phyloP scores from a whole-genome alignment of 805 yeast genomes.

The Myxozyma melibiosi region DNA sequence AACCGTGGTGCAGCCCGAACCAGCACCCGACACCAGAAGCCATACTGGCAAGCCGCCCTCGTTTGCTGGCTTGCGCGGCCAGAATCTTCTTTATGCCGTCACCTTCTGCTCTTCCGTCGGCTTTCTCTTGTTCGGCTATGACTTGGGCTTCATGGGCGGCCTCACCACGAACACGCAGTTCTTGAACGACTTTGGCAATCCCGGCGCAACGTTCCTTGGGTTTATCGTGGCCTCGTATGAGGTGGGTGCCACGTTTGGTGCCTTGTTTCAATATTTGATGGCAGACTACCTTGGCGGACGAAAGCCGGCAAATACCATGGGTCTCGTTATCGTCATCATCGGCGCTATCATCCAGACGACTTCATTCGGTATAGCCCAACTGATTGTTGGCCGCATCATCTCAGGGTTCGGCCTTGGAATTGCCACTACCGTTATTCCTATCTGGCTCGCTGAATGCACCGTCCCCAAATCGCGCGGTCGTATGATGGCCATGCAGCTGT shows the following conservation, averaged over 20 bases:
- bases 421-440: slow-evolving; percentile 54
- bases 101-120: slow-evolving; percentile 23
- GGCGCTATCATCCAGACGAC: slow-evolving; percentile 71
- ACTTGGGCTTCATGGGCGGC: slow-evolving; percentile 80
- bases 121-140: slow-evolving; percentile 62
- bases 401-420: slow-evolving; percentile 62
- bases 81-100: slow-evolving; percentile 22
- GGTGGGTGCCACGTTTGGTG: slow-evolving; percentile 71
- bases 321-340: slow-evolving; percentile 54
- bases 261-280: slow-evolving; percentile 56
- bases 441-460: slow-evolving; percentile 73
- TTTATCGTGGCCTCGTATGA: slow-evolving; percentile 51
- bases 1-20: not conserved
- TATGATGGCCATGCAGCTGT: slow-evolving; percentile 68
- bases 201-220: slow-evolving; percentile 39
- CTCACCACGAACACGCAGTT: slow-evolving; percentile 61
- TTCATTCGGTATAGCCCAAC: slow-evolving; percentile 59
- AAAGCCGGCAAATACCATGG: slow-evolving; percentile 55
- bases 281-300: slow-evolving; percentile 65
- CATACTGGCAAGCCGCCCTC: slow-evolving; percentile 11
- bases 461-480: slow-evolving; percentile 81
- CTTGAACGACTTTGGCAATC: slow-evolving; percentile 22
- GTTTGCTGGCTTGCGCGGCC: slow-evolving; percentile 16
- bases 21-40: not conserved
- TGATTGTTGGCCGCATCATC: slow-evolving; percentile 53